Base-by-base conservation (phyloP, 2,329 filamentous ascomycete genomes). In the Polychaeton citri region DNA sequence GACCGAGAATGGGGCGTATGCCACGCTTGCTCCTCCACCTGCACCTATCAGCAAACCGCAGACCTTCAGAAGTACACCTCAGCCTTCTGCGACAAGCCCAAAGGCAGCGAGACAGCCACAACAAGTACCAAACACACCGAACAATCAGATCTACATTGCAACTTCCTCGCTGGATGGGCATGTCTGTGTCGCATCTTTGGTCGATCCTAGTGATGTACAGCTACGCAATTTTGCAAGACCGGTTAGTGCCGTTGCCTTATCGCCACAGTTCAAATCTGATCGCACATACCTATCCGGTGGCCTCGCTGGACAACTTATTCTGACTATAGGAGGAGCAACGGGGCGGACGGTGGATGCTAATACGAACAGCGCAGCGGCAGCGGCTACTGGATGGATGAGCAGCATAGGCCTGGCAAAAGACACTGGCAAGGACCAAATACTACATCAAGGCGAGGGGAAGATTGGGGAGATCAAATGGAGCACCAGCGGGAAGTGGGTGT, bases 391-490 rank as follows among this genome's bases (percentile, higher is more conserved):
- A 15, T 98, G 90, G 90, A 69, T 96, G 1, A 85, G 87, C 1
- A 81, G 79, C 32, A 82, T 96, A 55, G 88, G 87, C 0, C 61
- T 96, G 3, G 81, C 83, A 26, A 62, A 71, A 18, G 84, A 80
- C 48, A 79, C 73, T 8, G 87, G 86, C 9, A 88, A 80, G 52
- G 90, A 98, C 53, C 85, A 76, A 0, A 67, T 95, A 3, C 60
- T 96, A 32, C 90, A 98, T 54, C 85, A 82, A 6, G 90, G 90
- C 2, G 92, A 98, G 62, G 90, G 90, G 3, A 75, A 77, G 2
- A 90, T 98, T 43, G 88, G 76, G 54, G 81, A 79, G 3, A 90
- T 98, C 52, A 88, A 92, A 57, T 98, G 88, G 86, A 96, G 88
- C 0, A 57, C 88, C 28, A 88, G 85, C 0, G 88, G 90, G 1